phyloP scores from a whole-genome alignment of 1,284 basidiomycete genomes.

The Trichosporon sp. region DNA sequence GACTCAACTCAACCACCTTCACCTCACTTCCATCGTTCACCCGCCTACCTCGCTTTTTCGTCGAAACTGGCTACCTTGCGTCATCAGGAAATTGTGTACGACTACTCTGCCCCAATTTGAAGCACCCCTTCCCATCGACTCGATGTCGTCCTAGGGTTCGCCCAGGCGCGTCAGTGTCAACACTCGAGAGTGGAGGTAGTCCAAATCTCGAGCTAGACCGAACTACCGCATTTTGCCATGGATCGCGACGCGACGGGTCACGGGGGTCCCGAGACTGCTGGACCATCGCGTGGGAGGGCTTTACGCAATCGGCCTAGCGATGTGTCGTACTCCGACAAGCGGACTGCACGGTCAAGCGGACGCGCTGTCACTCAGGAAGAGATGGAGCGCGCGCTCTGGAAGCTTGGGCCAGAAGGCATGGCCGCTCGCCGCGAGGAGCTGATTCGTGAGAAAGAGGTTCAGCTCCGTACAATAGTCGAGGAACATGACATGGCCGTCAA shows the following conservation, averaged over 20 bases:
- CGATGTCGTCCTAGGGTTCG: conserved; percentile 1
- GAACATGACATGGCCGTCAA: conserved; percentile 71
- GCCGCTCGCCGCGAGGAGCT: conserved; percentile 46
- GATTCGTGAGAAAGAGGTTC: conserved; percentile 56
- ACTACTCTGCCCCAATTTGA: background rate
- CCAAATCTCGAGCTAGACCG: conserved; percentile 2
- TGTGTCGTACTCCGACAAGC: background rate
- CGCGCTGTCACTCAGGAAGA: conserved; percentile 24
- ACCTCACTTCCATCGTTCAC: conserved; percentile 12
- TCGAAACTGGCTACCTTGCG: background rate
- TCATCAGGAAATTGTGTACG: background rate
- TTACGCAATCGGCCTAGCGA: background rate
- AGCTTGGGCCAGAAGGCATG: conserved; percentile 28
- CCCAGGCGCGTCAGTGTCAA: background rate
- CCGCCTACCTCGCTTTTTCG: background rate
- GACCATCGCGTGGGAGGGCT: background rate
- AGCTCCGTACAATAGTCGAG: conserved; percentile 59
- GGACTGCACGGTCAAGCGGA: background rate
- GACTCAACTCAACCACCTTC: conserved; percentile 5
- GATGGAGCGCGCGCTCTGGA: conserved; percentile 20
- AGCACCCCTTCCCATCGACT: background rate
- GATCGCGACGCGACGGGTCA: background rate
- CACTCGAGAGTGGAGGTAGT: conserved; percentile 20
- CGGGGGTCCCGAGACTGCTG: background rate
- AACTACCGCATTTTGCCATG: background rate